These are phyloP conservation scores for Trichosporon sp. DNA, from an alignment of 1,284 basidiomycete species.

Conservation along the genomic window DNA sequence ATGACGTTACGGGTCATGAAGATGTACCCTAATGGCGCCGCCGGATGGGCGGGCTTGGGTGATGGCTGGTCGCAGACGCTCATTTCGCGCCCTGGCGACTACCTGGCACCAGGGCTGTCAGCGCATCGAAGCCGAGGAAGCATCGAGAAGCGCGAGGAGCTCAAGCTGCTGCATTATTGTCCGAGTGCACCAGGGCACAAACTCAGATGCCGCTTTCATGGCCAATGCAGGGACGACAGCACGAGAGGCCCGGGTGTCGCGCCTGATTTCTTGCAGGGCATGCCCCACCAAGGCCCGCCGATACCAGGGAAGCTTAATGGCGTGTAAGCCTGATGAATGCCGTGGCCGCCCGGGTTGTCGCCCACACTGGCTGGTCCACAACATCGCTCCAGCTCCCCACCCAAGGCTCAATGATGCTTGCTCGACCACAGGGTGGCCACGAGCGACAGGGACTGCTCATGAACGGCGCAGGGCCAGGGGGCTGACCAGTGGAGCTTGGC, in stretches of 20 bases:
- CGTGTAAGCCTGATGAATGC: background rate
- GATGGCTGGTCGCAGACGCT: background rate
- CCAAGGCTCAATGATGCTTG: background rate
- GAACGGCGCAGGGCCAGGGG: constrained; percentile 6
- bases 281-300: background rate
- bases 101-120: background rate
- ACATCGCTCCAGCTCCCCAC: background rate
- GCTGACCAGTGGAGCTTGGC: constrained; percentile 13
- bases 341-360: background rate
- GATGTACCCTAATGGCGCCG: background rate
- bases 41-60: background rate
- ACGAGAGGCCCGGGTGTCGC: too few species aligned
- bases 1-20: constrained; percentile 6
- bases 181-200: background rate
- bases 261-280: background rate
- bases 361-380: background rate
- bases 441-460: background rate
- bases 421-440: background rate
- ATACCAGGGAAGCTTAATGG: constrained; percentile 6
- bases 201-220: background rate
- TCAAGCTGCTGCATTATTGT: constrained; percentile 4
- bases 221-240: background rate
- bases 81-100: constrained; percentile 10
- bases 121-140: constrained; percentile 1
- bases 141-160: constrained; percentile 9